Evolutionary conservation across 768 basidiomycete genomes (phyloP), one percentile per base, ranked within the genome.

Genomic region (Porpolomopsis calyptriformis): DNA sequence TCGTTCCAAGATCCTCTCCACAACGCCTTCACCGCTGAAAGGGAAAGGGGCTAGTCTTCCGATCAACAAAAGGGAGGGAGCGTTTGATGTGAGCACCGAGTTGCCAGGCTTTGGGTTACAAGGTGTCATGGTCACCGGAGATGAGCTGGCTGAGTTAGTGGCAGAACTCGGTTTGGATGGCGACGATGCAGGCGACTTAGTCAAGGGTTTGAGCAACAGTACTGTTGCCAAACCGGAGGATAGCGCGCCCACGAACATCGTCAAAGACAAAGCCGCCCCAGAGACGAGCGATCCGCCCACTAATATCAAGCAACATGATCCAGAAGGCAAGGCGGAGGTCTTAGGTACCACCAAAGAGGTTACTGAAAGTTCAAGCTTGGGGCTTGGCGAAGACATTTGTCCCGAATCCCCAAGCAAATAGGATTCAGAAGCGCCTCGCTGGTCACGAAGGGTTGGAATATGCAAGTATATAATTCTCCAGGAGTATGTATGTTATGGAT

Each of bases 111-210:
- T 71, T 53, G 85, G 85, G 10, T 57, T 91, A 38, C 80, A 85
- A 55, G 87, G 85, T 4, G 76, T 91, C 19, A 77, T 77, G 52
- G 81, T 82, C 19, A 85, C 86, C 3, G 74, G 82, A 46, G 82
- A 83, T 24, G 89, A 91, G 45, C 65, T 91, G 52, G 62, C 62
- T 49, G 74, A 78, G 49, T 64, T 91, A 29, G 76, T 90, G 4
- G 75, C 75, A 34, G 83, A 87, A 51, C 69, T 91, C 20, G 86
- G 87, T 11, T 68, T 91, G 19, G 78, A 74, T 20, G 84, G 76
- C 5, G 80, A 84, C 35, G 85, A 83, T n/a, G 85, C 85, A 4
- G 77, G 72, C 1, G 83, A 87, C 47, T 63, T 90, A 49, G 80
- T 82, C 18, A 80, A 76, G 57, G 83, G 78, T 9, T 59, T 88